A percentile compares a stretch with the other conserved stretches of the same genome.
Evolutionary conservation across 192 early-diverging fungal genomes (phyloP).

Genomic region (Backusella parvicylindrica): DNA sequence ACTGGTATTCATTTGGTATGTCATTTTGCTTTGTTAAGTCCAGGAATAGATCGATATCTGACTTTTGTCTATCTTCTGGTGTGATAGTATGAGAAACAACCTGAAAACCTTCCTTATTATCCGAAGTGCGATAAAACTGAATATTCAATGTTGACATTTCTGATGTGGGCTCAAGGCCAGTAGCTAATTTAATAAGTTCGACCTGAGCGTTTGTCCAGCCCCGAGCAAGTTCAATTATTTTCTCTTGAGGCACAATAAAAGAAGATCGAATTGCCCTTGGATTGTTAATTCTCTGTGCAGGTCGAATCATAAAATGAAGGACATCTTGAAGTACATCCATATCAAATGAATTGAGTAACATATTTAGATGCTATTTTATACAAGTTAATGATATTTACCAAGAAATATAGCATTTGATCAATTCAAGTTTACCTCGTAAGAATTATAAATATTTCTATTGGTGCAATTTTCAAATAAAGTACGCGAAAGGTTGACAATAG

Average conservation of each 20-base stretch:
- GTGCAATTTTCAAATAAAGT: conserved; percentile 92
- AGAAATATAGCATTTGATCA: neutral
- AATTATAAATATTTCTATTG: conserved; percentile 91
- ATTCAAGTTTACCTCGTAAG: conserved; percentile 69
- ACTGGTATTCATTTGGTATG: conserved; percentile 71
- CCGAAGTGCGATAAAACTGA: conserved; percentile 61
- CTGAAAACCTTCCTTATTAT: conserved; percentile 1
- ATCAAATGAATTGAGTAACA: conserved; percentile 76
- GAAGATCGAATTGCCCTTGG: conserved; percentile 65
- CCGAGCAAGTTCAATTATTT: conserved; percentile 55
- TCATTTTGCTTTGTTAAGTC: conserved; percentile 61
- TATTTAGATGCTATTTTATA: conserved; percentile 66
- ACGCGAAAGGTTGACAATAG: conserved; percentile 73
- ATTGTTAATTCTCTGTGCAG: conserved; percentile 85
- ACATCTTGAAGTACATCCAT: conserved; percentile 76
- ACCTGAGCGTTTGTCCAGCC: conserved; percentile 47
- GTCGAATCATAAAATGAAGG: conserved; percentile 79
- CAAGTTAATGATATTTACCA: neutral
- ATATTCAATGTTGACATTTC: conserved; percentile 44
- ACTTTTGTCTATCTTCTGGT: neutral
- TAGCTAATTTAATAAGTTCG: conserved; percentile 9
- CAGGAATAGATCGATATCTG: conserved; percentile 10
- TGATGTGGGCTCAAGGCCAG: conserved; percentile 40
- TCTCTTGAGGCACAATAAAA: conserved; percentile 55
- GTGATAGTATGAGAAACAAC: conserved; percentile 50